phyloP scores from a whole-genome alignment of 371 early-diverging fungal species.

The Haplosporangium sp. region DNA sequence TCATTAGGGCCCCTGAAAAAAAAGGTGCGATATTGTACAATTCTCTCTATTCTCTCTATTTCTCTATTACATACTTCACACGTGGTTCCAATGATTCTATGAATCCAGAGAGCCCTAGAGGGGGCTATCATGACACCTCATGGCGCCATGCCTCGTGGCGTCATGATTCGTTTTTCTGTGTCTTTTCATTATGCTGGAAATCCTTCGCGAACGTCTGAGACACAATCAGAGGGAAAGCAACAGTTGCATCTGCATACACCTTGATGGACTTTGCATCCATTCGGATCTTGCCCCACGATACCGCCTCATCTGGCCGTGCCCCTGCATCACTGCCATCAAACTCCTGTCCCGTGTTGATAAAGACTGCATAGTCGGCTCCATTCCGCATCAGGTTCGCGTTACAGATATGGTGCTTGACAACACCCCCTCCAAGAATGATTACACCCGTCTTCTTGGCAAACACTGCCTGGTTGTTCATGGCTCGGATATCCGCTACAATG shows the following conservation, averaged over 20 bases:
- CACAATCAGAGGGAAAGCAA: conserved; percentile 96
- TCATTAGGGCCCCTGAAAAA: too few species aligned
- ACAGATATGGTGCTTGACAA: conserved; percentile 99
- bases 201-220: conserved; percentile 92
- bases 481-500: conserved; percentile 94
- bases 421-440: conserved; percentile 98
- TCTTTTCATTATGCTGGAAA: conserved; percentile 1
- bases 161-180: too few species aligned
- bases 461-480: conserved; percentile 95
- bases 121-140: too few species aligned
- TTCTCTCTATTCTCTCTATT: too few species aligned
- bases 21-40: too few species aligned
- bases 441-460: conserved; percentile 96
- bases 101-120: too few species aligned
- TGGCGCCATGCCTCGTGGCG: too few species aligned
- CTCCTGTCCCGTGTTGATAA: conserved; percentile 98
- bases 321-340: conserved; percentile 99
- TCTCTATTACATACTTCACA: too few species aligned
- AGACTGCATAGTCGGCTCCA: conserved; percentile 99
- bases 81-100: too few species aligned
- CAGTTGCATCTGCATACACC: conserved; percentile 96
- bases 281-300: conserved; percentile 99
- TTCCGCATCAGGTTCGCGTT: conserved; percentile 99
- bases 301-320: conserved; percentile 98
- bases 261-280: conserved; percentile 91